Evolutionary conservation across 2,329 filamentous ascomycete species (phyloP), one percentile per base, ranked within the genome.

Genomic region (Paecilomyces formosus): DNA sequence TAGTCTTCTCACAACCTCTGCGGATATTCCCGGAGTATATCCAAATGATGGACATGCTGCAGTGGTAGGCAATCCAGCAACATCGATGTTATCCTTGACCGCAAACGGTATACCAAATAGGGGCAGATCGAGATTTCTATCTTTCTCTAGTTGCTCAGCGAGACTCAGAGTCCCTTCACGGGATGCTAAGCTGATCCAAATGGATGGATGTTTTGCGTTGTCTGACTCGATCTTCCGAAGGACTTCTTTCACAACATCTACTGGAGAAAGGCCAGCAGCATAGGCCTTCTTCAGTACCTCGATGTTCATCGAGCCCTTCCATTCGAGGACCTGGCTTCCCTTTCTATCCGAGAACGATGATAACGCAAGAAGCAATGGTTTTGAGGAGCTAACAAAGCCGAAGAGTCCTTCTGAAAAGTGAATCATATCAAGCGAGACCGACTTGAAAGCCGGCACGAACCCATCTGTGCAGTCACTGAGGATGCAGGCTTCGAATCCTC

Each of bases 401-500:
- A 74, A 73, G 9, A 73, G 63, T 8, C 72, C 72, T 53, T 74
- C 65, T n/a, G 71, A 69, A 65, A 66, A 72, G 60, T 69, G 63
- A 7, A 74, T 66, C 70, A 73, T 73, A 55, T 74, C 67, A 5
- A 74, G 61, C 15, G 35, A 45, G 3, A 68, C 68, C 9, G 76
- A 70, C 3, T 73, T 75, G 52, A 71, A 70, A 70, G 71, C 70
- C 3, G 61, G 57, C 6, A 63, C 66, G 70, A 70, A 69, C 54
- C 68, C 65, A 24, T 67, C 66, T 8, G 65, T 78, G 61, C 76
- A 81, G 63, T 81, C 77, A 6, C 70, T 72, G 21, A 82, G 68
- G 15, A 80, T 75, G 72, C 82, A 85, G 68, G 80, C 84, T 64
- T 85, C 81, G 62, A 83, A 85, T 0, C 83, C 84, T n/a, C 84